Conservation (phyloP, 2,329 filamentous ascomycete genomes). For the Cercospora beticola region DNA sequence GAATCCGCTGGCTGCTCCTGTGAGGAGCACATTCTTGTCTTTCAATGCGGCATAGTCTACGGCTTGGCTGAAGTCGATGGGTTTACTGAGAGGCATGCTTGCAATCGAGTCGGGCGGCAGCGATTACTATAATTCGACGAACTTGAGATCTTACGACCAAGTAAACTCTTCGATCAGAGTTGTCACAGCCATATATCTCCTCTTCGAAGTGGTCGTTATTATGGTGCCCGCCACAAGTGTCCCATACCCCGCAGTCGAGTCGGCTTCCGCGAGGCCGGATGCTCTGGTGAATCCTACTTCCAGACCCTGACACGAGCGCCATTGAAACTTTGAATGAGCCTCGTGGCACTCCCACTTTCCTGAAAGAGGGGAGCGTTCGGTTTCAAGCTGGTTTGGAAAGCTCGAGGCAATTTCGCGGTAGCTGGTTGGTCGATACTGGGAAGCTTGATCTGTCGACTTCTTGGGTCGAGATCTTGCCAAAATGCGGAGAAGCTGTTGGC, state of each 20-base stretch:
- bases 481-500: neutral
- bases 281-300: neutral
- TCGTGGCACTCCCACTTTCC: neutral
- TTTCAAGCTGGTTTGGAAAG: neutral
- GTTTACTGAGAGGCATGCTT: conserved; percentile 5
- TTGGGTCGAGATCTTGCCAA: neutral
- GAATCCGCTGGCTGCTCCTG: conserved; percentile 2
- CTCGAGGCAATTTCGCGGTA: neutral
- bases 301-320: neutral
- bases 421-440: neutral
- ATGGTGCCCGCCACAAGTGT: neutral
- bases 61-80: neutral
- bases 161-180: neutral
- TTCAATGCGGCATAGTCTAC: conserved; percentile 2
- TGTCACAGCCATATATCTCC: neutral
- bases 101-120: neutral
- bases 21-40: conserved; percentile 6
- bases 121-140: no score
- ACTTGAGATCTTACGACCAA: no score
- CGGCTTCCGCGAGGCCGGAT: conserved; percentile 4
- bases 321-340: neutral
- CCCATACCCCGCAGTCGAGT: conserved; percentile 3
- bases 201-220: neutral
- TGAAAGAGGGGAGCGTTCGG: neutral
- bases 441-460: neutral